Base-by-base conservation (phyloP, 1,139 yeast genomes). In the Kodamaea alishanica region DNA sequence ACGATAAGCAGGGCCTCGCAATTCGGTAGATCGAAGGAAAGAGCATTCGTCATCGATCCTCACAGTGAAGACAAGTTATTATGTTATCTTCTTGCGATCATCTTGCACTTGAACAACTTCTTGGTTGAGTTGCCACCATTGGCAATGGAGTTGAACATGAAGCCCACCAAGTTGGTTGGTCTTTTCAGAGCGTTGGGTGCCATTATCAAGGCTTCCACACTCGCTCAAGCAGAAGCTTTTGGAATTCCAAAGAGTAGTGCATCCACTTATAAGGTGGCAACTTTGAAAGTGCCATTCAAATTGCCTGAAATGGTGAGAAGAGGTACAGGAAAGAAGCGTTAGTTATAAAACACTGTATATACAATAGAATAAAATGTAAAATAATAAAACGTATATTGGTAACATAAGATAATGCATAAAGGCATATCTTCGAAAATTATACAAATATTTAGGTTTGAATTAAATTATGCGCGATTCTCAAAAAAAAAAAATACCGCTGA, bases 141-240 rank as follows among this genome's bases (percentile, higher is more conserved):
- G 50, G 90, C 96, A 3, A 81, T 83, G 49, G 97, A 90, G 58
- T 70, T 92, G 43, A 84, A 88, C 41, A 65, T 89, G 56, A 88
- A 88, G 57, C 92, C 95, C 23, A 75, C 89, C 5, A 81, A 79
- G 56, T 65, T 89, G 42, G 76, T 73, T 8, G 79, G 77, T 29
- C 70, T 92, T 42, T 79, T 87, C 61, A 81, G 79, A 58, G 84
- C 90, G 8, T 65, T 92, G 50, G 98, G 99, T 41, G 94, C 96
- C 48, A 62, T 64, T 25, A 79, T 87, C 37, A 86, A 85, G 61
- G 74, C 79, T 36, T 82, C 89, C 24, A 77, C 90, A n/a, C 81
- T 75, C 22, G 76, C 84, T 6, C 90, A 88, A 64, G 90, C 94
- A 22, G 90, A 84, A 54, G 89, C 88, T 2, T 77, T 84, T 46